Evolutionary conservation across 371 early-diverging fungal genomes (phyloP).

Genomic region (Mucor racemosus): DNA sequence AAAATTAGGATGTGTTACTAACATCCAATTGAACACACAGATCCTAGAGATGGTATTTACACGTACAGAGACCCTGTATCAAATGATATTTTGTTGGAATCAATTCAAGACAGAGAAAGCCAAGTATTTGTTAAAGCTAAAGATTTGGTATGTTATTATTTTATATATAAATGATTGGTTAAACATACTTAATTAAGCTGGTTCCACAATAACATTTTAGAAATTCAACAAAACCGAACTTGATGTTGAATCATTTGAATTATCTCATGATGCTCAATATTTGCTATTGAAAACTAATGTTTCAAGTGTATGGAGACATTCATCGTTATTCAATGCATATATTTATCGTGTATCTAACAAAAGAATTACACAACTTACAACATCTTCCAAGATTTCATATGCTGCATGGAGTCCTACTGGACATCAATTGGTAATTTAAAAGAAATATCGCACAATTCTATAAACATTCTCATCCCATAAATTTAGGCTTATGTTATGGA

Average conservation of each 20-base stretch:
- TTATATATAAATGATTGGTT: not conserved
- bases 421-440: conserved; percentile 60
- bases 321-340: conserved; percentile 77
- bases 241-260: conserved; percentile 50
- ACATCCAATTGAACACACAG: not conserved
- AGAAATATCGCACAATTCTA: not conserved
- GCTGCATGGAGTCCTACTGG: conserved; percentile 83
- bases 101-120: conserved; percentile 35
- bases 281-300: conserved; percentile 70
- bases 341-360: conserved; percentile 68
- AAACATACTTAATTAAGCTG: not conserved
- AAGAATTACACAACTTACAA: conserved; percentile 62
- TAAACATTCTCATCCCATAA: not conserved
- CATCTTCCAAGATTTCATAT: conserved; percentile 55
- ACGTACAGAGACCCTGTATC: conserved; percentile 47
- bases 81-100: conserved; percentile 53
- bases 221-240: conserved; percentile 15
- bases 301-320: conserved; percentile 86
- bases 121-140: conserved; percentile 39
- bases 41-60: conserved; percentile 52
- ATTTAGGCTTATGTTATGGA: conserved; percentile 78
- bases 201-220: not conserved
- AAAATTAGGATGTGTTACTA: not conserved
- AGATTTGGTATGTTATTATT: conserved; percentile 35
- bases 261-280: conserved; percentile 81